phyloP scores from a whole-genome alignment of 176 grass and related monocot genomes.

The Oryza australiensis region DNA sequence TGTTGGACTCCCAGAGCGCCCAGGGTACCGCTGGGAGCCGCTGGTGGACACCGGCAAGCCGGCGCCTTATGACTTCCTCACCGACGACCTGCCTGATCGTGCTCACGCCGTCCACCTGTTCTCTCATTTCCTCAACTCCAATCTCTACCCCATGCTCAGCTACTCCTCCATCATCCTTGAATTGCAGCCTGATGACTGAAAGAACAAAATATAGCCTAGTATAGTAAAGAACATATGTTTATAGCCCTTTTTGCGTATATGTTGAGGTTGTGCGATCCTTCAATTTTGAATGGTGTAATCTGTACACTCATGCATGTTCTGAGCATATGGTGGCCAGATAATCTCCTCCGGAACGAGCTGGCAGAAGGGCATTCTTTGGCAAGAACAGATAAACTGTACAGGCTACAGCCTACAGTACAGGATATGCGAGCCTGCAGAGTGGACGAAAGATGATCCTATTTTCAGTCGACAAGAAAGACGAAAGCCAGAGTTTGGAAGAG shows the following conservation, averaged over 20 bases:
- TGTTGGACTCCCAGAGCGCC: slow-evolving; percentile 54
- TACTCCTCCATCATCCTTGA: slow-evolving; percentile 80
- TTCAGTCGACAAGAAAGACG: not conserved
- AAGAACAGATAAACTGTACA: not conserved
- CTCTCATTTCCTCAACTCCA: slow-evolving; percentile 69
- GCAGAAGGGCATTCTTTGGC: not conserved
- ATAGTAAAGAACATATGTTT: not conserved
- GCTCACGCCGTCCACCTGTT: slow-evolving; percentile 41
- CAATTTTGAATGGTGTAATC: not conserved
- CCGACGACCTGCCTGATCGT: slow-evolving; percentile 50
- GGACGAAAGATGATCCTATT: not conserved
- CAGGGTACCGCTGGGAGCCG: slow-evolving; percentile 68
- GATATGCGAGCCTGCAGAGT: not conserved
- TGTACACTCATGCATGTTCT: not conserved
- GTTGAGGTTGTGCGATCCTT: not conserved
- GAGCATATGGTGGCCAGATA: slow-evolving; percentile 2
- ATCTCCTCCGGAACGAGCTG: not conserved
- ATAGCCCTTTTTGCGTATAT: not conserved
- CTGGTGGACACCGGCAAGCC: slow-evolving; percentile 82
- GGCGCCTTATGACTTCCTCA: slow-evolving; percentile 82
- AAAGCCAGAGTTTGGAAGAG: not conserved
- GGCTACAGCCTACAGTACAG: not conserved
- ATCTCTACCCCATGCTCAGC: slow-evolving; percentile 92
- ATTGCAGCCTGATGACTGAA: slow-evolving; percentile 45
- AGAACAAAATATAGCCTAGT: not conserved